Evolutionary conservation across 805 yeast species (phyloP).

Genomic region (Kuraishia hungarica): DNA sequence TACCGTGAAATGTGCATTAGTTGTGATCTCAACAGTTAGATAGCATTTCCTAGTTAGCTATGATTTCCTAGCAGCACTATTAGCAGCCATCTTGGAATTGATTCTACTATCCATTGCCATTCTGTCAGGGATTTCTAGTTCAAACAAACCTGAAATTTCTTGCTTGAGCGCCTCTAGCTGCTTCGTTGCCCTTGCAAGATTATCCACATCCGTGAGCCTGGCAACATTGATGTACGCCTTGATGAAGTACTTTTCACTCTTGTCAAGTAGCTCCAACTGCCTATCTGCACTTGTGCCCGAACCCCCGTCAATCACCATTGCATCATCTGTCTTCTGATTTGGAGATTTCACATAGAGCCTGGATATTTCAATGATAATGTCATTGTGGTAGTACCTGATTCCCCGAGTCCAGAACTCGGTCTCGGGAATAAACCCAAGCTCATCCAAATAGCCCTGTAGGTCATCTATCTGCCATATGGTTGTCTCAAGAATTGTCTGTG

Average conservation of each 20-base stretch:
- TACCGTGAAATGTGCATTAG: too few species aligned
- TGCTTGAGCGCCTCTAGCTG: slow-evolving; percentile 55
- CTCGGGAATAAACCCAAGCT: slow-evolving; percentile 63
- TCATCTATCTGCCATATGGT: slow-evolving; percentile 42
- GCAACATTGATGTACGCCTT: slow-evolving; percentile 66
- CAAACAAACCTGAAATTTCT: slow-evolving; percentile 60
- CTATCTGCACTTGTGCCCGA: slow-evolving; percentile 17
- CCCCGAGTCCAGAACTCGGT: slow-evolving; percentile 59
- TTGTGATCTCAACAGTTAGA: background rate
- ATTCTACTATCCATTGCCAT: slow-evolving; percentile 75
- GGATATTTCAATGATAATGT: slow-evolving; percentile 51
- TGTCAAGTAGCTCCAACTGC: slow-evolving; percentile 27
- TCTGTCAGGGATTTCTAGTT: slow-evolving; percentile 69
- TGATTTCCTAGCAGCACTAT: background rate
- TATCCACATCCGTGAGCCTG: slow-evolving; percentile 67
- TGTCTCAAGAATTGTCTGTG: slow-evolving; percentile 61
- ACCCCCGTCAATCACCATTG: slow-evolving; percentile 6
- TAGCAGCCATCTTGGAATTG: slow-evolving; percentile 12
- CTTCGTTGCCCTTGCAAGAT: slow-evolving; percentile 54
- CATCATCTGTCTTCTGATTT: slow-evolving; percentile 8
- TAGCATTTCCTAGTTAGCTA: background rate
- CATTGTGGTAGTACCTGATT: slow-evolving; percentile 49
- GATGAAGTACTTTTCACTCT: slow-evolving; percentile 48
- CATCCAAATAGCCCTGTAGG: slow-evolving; percentile 37
- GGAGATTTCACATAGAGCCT: slow-evolving; percentile 28